Base-by-base conservation (phyloP, 2,329 filamentous ascomycete genomes). In the Sporothrix globosa region DNA sequence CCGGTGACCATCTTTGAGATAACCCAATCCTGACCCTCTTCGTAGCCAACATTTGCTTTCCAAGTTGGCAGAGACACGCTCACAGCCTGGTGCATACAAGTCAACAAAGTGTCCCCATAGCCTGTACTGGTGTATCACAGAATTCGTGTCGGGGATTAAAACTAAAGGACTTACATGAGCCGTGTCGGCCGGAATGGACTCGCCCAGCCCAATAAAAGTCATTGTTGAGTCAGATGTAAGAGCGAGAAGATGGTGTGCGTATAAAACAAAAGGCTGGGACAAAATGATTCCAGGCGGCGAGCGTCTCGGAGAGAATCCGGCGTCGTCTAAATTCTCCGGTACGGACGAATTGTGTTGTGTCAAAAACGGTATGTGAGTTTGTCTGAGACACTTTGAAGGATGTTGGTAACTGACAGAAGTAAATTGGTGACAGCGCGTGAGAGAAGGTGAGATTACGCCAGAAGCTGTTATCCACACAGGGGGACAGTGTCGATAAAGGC, bases 11-110 rank as follows among this genome's bases (percentile, higher is more conserved):
- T 91, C 77, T 90, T 91, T 73, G 86, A 87, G 21, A 96, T 74
- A n/a, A 99, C 92, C 90, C 92, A 96, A 70, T 90, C 83, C 78
- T 96, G 87, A 67, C 93, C 95, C 80, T 99, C 93, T 80, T 99
- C 96, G 77, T 99, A 99, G 53, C 89, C 95, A 52, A 99, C 85
- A 76, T 97, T 98, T 74, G 93, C 85, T 74, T 85, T 86, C 96
- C 96, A 99, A 81, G 93, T 96, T 52, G 96, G 96, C 34, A 99
- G 83, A 19, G 96, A 98, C 54, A 98, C 95, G 79, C 95, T 98
- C 74, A 98, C 92, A 74, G 95, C 96, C 94, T 97, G 69, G 10
- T 2, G 13, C 7, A 41, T 70, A 13, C 56, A 66, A 24, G 65
- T 67, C 30, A 56, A 30, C 13, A 21, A 54, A 27, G 34, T 27